Percentiles rank a stretch among this genome's conserved stretches.
Evolutionary conservation across 106 monocot genomes (phyloP).

Genomic region (Alisma plantagoaquatica): DNA sequence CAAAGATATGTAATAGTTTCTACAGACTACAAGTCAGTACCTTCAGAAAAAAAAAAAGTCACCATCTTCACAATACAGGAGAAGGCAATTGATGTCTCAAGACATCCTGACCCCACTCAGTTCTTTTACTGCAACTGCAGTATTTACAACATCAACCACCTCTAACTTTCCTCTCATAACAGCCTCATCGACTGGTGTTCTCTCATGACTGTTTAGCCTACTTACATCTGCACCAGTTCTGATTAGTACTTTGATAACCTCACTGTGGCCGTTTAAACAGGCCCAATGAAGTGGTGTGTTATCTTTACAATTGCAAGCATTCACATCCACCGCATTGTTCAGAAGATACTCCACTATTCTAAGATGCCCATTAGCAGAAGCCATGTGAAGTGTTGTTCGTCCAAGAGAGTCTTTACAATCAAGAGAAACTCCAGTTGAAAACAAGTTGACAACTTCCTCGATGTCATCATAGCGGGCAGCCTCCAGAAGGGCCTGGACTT

Average conservation of each 20-base stretch:
- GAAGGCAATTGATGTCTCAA: no score
- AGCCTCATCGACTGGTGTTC: constrained; percentile 89
- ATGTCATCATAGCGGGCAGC: constrained; percentile 42
- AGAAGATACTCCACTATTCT: no score
- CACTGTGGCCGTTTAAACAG: constrained; percentile 85
- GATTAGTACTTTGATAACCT: constrained; percentile 76
- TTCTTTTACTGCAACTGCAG: constrained; percentile 58
- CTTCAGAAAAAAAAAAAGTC: no score
- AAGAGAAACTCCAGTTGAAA: constrained; percentile 23
- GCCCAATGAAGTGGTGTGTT: constrained; percentile 97
- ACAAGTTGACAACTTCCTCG: constrained; percentile 27
- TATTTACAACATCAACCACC: constrained; percentile 61
- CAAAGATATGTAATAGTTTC: no score
- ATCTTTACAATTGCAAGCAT: constrained; percentile 60
- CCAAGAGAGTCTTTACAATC: constrained; percentile 36
- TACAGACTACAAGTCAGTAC: no score
- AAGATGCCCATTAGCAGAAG: no score
- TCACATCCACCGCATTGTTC: no score
- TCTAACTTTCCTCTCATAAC: constrained; percentile 63
- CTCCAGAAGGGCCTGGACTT: constrained; percentile 11
- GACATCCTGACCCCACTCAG: constrained; percentile 43
- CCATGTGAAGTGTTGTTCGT: no score
- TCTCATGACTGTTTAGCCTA: constrained; percentile 70
- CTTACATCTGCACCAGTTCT: constrained; percentile 47
- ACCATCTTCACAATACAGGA: no score